These are phyloP conservation scores for Trametes coccinea DNA, from an alignment of 768 basidiomycete genomes.

Conservation along the genomic window DNA sequence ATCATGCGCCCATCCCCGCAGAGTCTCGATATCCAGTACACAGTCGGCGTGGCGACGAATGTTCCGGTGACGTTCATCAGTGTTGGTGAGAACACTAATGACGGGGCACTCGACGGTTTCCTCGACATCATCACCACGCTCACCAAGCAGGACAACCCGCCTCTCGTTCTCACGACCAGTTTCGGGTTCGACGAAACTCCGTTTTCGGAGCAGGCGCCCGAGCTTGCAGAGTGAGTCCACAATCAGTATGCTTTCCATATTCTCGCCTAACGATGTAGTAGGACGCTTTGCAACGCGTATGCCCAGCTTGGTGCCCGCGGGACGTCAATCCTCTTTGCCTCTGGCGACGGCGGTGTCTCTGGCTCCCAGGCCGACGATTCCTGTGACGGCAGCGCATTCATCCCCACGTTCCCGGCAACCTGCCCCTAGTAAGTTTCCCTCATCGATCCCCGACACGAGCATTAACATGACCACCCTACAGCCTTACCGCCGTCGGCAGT, in stretches of 20 bases:
- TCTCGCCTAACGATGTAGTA: slow-evolving; percentile 6
- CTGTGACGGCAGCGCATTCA: slow-evolving; percentile 44
- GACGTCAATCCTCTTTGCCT: slow-evolving; percentile 38
- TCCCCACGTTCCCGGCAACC: slow-evolving; percentile 38
- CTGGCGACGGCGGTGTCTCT: slow-evolving; percentile 41
- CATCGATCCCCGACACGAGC: no score
- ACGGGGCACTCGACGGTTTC: slow-evolving; percentile 36
- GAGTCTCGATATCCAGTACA: slow-evolving; percentile 41
- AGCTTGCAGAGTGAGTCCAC: slow-evolving; percentile 30
- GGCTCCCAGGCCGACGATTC: slow-evolving; percentile 30
- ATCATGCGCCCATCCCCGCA: neutral
- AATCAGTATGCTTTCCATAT: neutral
- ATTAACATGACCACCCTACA: no score
- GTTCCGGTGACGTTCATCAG: slow-evolving; percentile 38
- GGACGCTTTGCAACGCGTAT: slow-evolving; percentile 37
- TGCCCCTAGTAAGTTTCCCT: slow-evolving; percentile 34
- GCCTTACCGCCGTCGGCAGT: slow-evolving; percentile 31
- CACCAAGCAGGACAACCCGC: slow-evolving; percentile 26
- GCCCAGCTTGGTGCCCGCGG: slow-evolving; percentile 39
- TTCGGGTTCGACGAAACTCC: slow-evolving; percentile 37
- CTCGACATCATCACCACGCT: slow-evolving; percentile 36
- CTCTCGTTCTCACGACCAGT: slow-evolving; percentile 37
- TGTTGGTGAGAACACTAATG: slow-evolving; percentile 33
- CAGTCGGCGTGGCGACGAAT: slow-evolving; percentile 36
- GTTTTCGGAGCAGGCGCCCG: slow-evolving; percentile 25